These are phyloP conservation scores for Yamadazyma sp. DNA, from an alignment of 805 yeast species.

Conservation along the genomic window DNA sequence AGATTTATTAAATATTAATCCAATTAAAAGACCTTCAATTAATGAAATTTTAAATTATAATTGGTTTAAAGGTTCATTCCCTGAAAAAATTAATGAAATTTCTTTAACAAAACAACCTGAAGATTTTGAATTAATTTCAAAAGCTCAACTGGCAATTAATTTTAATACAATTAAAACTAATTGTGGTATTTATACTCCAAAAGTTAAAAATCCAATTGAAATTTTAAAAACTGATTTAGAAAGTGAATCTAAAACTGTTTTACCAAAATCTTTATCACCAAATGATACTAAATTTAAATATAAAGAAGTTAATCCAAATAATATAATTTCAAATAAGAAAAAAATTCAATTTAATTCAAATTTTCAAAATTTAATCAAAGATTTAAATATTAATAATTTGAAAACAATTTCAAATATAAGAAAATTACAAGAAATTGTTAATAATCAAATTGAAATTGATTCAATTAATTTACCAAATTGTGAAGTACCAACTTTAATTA, in stretches of 20 bases:
- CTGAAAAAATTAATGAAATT: constrained; percentile 59
- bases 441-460: constrained; percentile 30
- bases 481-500: constrained; percentile 67
- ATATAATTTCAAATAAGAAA: constrained; percentile 26
- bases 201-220: constrained; percentile 61
- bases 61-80: constrained; percentile 89
- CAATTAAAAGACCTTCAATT: constrained; percentile 75
- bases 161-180: constrained; percentile 61
- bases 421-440: constrained; percentile 38
- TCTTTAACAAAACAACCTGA: constrained; percentile 65
- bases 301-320: constrained; percentile 56
- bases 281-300: constrained; percentile 87
- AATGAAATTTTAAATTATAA: constrained; percentile 75
- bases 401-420: constrained; percentile 40
- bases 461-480: constrained; percentile 33
- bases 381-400: constrained; percentile 33
- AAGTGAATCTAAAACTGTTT: constrained; percentile 63
- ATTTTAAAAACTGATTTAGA: constrained; percentile 66
- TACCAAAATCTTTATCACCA: constrained; percentile 90
- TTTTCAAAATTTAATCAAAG: constrained; percentile 36
- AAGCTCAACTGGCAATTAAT: constrained; percentile 62
- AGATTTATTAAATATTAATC: constrained; percentile 74
- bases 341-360: constrained; percentile 38
- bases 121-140: constrained; percentile 48
- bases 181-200: constrained; percentile 59